Percentiles rank a stretch among this genome's conserved stretches.
phyloP scores from a whole-genome alignment of 495 filamentous ascomycete genomes.

The Aspergillus sclerotioniger region DNA sequence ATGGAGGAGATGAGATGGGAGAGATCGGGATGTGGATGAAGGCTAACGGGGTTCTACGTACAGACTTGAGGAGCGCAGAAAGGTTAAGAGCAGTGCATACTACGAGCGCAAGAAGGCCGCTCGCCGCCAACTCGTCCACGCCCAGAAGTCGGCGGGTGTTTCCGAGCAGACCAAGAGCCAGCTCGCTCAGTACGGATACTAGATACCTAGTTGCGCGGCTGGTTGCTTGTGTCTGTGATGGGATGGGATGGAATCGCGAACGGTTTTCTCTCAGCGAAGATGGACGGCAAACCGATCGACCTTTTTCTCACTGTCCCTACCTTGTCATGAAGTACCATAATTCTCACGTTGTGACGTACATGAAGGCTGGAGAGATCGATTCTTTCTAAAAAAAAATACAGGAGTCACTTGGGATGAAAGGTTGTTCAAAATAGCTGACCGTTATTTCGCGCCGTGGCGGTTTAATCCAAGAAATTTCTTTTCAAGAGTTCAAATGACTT shows the following conservation, averaged over 20 bases:
- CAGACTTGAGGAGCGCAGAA: slow-evolving; percentile 98
- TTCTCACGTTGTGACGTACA: slow-evolving; percentile 39
- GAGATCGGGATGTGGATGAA: slow-evolving; percentile 11
- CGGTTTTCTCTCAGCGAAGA: slow-evolving; percentile 47
- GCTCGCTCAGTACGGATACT: slow-evolving; percentile 71
- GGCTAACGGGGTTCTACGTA: slow-evolving; percentile 37
- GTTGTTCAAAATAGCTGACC: slow-evolving; percentile 48
- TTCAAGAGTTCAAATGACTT: slow-evolving; percentile 37
- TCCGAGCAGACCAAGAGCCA: slow-evolving; percentile 70
- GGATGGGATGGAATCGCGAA: slow-evolving; percentile 45
- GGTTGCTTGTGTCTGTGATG: slow-evolving; percentile 49
- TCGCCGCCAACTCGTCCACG: slow-evolving; percentile 82
- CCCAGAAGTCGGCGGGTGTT: slow-evolving; percentile 86
- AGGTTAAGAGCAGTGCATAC: slow-evolving; percentile 98
- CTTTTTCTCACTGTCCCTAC: slow-evolving; percentile 37
- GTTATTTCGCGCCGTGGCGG: slow-evolving; percentile 49
- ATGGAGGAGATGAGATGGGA: neutral
- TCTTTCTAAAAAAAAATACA: slow-evolving; percentile 24
- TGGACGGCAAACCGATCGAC: slow-evolving; percentile 45
- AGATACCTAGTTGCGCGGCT: slow-evolving; percentile 52
- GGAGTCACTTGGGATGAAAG: slow-evolving; percentile 47
- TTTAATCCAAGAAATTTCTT: slow-evolving; percentile 49
- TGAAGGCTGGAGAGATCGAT: slow-evolving; percentile 28
- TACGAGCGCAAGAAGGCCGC: slow-evolving; percentile 99
- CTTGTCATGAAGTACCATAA: slow-evolving; percentile 32